phyloP scores from a whole-genome alignment of 192 early-diverging fungal species.

The Coemansia sp. region DNA sequence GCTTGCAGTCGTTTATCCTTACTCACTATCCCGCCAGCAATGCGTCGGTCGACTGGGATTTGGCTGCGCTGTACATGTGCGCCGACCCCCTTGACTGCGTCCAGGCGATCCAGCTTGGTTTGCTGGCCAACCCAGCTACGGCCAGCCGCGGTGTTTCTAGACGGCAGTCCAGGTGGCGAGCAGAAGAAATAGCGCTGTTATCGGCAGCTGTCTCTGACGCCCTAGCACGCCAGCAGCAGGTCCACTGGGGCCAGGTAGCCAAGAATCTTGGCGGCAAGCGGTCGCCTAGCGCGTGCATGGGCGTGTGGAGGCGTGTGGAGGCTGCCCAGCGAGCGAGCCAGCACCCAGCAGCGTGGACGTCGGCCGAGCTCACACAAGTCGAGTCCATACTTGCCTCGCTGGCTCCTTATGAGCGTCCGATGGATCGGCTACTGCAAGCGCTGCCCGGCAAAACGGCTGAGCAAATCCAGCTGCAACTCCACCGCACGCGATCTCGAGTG shows the following conservation, averaged over 20 bases:
- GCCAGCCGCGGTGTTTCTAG: background rate
- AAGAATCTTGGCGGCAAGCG: background rate
- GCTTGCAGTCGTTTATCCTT: background rate
- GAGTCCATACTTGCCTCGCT: background rate
- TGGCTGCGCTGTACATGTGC: slow-evolving; percentile 4
- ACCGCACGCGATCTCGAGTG: background rate
- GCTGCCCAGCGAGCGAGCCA: background rate
- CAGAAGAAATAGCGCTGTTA: background rate
- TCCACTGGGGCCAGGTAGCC: background rate
- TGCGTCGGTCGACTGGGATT: background rate
- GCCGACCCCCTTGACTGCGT: slow-evolving; percentile 3
- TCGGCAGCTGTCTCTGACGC: background rate
- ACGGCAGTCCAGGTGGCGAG: slow-evolving; percentile 4
- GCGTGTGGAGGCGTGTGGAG: background rate
- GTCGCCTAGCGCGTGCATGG: background rate
- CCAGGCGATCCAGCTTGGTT: background rate
- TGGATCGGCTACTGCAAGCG: background rate
- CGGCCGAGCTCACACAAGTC: background rate
- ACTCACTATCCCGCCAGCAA: background rate
- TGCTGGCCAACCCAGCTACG: background rate
- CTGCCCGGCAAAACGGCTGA: background rate
- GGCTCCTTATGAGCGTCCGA: background rate
- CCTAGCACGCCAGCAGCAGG: background rate
- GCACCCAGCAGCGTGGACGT: background rate
- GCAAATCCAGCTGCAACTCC: background rate